Evolutionary conservation across 169 alveolate genomes (phyloP), one percentile per base, ranked within the genome.

Genomic region (Besnoitia besnoiti): DNA sequence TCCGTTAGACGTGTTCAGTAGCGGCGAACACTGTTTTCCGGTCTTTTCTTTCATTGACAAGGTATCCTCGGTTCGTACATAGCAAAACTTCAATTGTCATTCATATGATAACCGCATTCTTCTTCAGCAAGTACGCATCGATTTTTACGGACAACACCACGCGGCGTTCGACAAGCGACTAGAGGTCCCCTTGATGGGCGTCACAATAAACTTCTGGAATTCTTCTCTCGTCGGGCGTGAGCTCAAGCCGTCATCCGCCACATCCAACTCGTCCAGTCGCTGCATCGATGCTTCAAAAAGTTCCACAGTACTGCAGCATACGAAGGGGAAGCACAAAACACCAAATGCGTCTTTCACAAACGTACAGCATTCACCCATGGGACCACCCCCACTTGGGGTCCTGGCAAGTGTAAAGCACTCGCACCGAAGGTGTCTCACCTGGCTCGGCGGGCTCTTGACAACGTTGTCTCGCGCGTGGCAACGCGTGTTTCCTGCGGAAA

Each of bases 201-300:
- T 77, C 59, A 77, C 5, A 10, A 77, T 14, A 77, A 42, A 77
- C 55, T 14, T 30, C 21, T 55, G 87, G 55, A 77, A 77, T 0
- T 42, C 59, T 77, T 77, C 61, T 39, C 87, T 19, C 7, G 87
- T 77, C 40, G 35, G 19, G n/a, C 10, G 87, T 21, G 87, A 77
- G 19, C 21, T 0, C 8, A 77, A 35, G 50, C 87, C 87, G 30
- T 77, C 87, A 42, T 77, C 87, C 30, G 59, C 55, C 5, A 77
- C 87, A 37, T 77, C 87, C 59, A 77, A 30, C 87, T 37, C 87
- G 37, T 77, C 87, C 40, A 77, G 33, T 7, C 55, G 49, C 59
- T 77, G 50, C 55, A 40, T 2, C 30, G 40, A 44, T 0, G 87
- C 55, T 35, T 77, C 87, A 77, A 77, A 77, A 35, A 40, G 61